Conservation (phyloP, 192 early-diverging fungal genomes). For the Entomortierella parvispora region DNA sequence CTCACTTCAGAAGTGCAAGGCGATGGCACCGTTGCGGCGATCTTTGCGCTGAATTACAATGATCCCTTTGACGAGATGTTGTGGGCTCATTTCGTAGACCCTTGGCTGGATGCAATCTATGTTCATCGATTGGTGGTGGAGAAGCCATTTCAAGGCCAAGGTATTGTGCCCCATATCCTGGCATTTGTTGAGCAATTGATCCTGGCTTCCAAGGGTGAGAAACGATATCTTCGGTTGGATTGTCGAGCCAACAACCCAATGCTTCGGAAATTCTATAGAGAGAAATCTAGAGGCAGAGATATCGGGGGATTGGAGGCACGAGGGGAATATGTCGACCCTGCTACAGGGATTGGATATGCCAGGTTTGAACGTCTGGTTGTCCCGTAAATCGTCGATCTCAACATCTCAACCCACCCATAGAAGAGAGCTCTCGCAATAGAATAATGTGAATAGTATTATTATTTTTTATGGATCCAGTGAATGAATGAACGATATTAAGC, state of each 20-base stretch:
- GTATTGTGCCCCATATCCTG: conserved; percentile 31
- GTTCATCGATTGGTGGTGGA: conserved; percentile 46
- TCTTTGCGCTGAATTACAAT: conserved; percentile 37
- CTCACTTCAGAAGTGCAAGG: too few relatives aligned
- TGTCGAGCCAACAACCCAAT: conserved; percentile 43
- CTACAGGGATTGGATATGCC: conserved; percentile 43
- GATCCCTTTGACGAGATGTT: conserved; percentile 53
- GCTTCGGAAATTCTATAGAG: conserved; percentile 39
- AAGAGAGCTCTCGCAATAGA: too few relatives aligned
- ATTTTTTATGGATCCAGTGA: too few relatives aligned
- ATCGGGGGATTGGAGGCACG: conserved; percentile 25
- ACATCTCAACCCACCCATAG: too few relatives aligned
- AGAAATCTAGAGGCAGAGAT: conserved; percentile 33
- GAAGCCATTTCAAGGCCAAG: conserved; percentile 26
- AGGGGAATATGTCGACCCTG: conserved; percentile 43
- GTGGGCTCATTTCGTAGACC: conserved; percentile 21
- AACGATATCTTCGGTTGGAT: conserved; percentile 24
- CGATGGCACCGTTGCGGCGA: conserved; percentile 49
- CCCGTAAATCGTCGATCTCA: background rate
- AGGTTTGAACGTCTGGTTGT: conserved; percentile 34
- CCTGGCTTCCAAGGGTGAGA: background rate
- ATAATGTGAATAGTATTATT: too few relatives aligned
- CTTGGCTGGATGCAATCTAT: conserved; percentile 45
- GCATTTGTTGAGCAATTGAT: conserved; percentile 30
- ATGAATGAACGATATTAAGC: too few relatives aligned